Evolutionary conservation across 2,329 filamentous ascomycete genomes (phyloP), one percentile per base, ranked within the genome.

Genomic region (Alternaria hordeiaustralica): DNA sequence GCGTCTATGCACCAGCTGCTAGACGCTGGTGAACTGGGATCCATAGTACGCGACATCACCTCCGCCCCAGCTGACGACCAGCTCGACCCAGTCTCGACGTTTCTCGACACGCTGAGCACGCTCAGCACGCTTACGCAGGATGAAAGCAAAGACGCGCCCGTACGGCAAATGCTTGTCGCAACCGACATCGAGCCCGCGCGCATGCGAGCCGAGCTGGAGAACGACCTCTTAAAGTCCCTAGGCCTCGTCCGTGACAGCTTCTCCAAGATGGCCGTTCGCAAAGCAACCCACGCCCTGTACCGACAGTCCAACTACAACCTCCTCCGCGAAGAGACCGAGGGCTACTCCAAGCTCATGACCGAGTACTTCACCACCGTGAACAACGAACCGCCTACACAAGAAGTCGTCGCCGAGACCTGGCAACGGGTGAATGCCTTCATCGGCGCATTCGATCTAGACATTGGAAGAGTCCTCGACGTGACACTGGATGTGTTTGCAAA

Each of bases 221-320:
- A 89, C 6, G 85, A 89, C 18, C 82, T 96, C 9, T 84, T 98
- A 11, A 88, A 92, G 72, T 87, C 90, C 26, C 83, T 97, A 13
- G 91, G 92, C 10, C 84, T 99, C 46, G 92, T 97, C 53, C 88
- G 94, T 54, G 89, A 91, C n/a, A 95, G 90, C 6, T 99, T 98
- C 78, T 85, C 87, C 61, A 90, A 90, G 69, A 89, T 96, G 76
- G 91, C 91, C 15, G 94, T 97, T 68, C 90, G 95, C 59, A 94
- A 96, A 75, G 92, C 94, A 53, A 99, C 96, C 8, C 97, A 97
- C 72, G 85, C 96, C 5, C 87, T 99, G 1, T 99, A 99, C 79
- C 91, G 94, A 64, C 96, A 98, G 80, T 93, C 95, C 13, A 98
- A 97, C 79, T 98, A 97, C 84, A 99, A 99, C 74, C 84, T 99